Evolutionary conservation across 768 basidiomycete species (phyloP), one percentile per base, ranked within the genome.

Genomic region (Naganishia vishniacii): DNA sequence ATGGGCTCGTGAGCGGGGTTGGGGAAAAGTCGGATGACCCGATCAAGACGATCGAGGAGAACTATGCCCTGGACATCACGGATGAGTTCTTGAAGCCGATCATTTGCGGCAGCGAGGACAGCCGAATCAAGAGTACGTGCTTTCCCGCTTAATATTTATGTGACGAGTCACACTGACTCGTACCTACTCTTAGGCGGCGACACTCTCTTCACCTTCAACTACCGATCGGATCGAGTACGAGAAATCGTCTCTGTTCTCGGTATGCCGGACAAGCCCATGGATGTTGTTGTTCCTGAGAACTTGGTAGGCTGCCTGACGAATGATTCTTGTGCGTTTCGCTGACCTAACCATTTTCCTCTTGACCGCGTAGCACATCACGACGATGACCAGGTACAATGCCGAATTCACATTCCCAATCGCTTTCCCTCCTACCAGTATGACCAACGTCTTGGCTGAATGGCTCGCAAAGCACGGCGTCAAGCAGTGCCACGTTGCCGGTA

Each of bases 31-130:
- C 81, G 0, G 75, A 79, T 51, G 84, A 84, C 11, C 77, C 78
- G 29, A 81, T 94, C 66, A 81, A 83, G 74, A 84, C 81, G 1
- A 84, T 86, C 70, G 83, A 87, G 73, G 82, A 82, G 75, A 85
- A 85, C 68, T 95, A 97, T 75, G 82, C 83, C 71, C 86, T 88
- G 69, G 87, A 91, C 68, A 82, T 90, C 42, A 97, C 91, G 15
- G 92, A 95, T 71, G 93, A 97, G 79, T 97, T 97, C 79, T 79
- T 97, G 77, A 92, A 94, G 79, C 92, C 92, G 4, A 90, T 94
- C 73, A 88, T 94, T 69, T 84, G 88, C 47, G 86, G 89, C 59
- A 87, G 88, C 0, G 84, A 84, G 16, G 83, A 85, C 23, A 87
- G 88, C 8, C 81, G 91, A 46, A 84, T 94, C 72, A 87, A 91